Evolutionary conservation across 371 early-diverging fungal genomes (phyloP).

Genomic region (Choanephora cucurbitarum): DNA sequence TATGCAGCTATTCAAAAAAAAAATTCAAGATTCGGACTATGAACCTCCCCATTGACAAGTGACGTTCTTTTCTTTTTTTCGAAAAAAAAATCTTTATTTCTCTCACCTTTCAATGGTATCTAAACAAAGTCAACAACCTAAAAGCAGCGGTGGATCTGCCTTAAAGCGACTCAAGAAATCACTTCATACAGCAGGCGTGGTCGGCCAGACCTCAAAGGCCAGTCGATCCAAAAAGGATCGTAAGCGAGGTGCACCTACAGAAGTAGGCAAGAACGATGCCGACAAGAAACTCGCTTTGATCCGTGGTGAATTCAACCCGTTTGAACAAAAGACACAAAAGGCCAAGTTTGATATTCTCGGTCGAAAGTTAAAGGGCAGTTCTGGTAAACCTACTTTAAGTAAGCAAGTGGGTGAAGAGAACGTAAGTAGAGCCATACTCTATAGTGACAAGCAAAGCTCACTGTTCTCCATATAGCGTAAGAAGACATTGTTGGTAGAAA

Average conservation of each 20-base stretch:
- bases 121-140: constrained; percentile 20
- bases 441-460: too few species aligned
- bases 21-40: too few species aligned
- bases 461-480: constrained; percentile 57
- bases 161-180: constrained; percentile 81
- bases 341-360: constrained; percentile 87
- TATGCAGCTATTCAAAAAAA: too few species aligned
- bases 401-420: constrained; percentile 85
- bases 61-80: background rate
- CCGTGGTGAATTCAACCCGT: constrained; percentile 79
- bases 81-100: background rate
- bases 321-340: constrained; percentile 79
- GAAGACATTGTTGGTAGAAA: constrained; percentile 80
- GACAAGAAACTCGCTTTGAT: constrained; percentile 56
- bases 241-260: constrained; percentile 59
- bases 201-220: constrained; percentile 69
- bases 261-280: constrained; percentile 57
- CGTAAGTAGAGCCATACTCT: constrained; percentile 38
- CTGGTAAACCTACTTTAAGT: constrained; percentile 80
- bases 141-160: constrained; percentile 58
- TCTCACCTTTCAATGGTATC: constrained; percentile 10
- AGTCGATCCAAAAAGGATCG: constrained; percentile 64
- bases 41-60: too few species aligned
- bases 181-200: constrained; percentile 74
- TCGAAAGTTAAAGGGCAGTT: constrained; percentile 80